phyloP scores from a whole-genome alignment of 768 basidiomycete genomes.

The Phaeolepiota aurea region DNA sequence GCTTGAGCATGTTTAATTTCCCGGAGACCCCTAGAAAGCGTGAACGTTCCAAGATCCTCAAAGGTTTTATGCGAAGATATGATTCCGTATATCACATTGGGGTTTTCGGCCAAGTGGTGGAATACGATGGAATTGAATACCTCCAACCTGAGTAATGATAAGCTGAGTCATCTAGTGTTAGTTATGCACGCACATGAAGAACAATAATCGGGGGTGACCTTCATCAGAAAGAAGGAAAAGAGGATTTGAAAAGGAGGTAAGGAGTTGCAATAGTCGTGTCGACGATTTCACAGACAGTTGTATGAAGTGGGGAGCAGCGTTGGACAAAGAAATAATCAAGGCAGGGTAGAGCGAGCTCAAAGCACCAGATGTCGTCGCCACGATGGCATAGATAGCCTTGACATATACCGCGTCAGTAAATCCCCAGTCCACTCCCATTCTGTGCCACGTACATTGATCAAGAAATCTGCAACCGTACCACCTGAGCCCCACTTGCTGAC shows the following conservation, averaged over 20 bases:
- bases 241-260: conserved; percentile 87
- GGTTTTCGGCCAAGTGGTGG: conserved; percentile 73
- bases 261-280: conserved; percentile 79
- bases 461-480: conserved; percentile 77
- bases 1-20: conserved; percentile 74
- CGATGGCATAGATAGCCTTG: conserved; percentile 83
- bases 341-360: conserved; percentile 87
- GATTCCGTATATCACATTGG: conserved; percentile 82
- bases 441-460: conserved; percentile 61
- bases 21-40: conserved; percentile 73
- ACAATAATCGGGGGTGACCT: conserved; percentile 87
- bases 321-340: conserved; percentile 82
- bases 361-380: conserved; percentile 79
- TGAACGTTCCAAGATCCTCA: conserved; percentile 89
- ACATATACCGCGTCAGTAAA: conserved; percentile 5
- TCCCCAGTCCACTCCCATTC: no score
- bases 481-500: conserved; percentile 65
- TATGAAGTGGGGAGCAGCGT: conserved; percentile 81
- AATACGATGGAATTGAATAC: conserved; percentile 82
- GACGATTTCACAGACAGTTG: conserved; percentile 76
- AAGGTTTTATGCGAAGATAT: conserved; percentile 79
- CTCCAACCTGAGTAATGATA: conserved; percentile 55
- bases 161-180: conserved; percentile 1
- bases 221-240: conserved; percentile 88
- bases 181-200: conserved; percentile 70